phyloP scores from a whole-genome alignment of 805 yeast species.

The Candida silvicultrix region DNA sequence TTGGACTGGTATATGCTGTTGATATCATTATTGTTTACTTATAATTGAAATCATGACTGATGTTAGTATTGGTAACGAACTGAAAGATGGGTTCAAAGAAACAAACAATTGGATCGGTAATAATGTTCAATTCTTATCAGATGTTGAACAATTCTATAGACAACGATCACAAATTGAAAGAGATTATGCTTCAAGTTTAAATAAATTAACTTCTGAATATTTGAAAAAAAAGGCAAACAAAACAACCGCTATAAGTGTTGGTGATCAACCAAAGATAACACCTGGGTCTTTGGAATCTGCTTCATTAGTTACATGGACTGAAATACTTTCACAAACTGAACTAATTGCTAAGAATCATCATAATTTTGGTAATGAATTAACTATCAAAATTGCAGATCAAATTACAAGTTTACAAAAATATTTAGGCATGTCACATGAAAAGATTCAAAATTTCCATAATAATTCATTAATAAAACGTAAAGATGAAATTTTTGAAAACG shows the following conservation, averaged over 20 bases:
- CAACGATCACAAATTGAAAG: slow-evolving; percentile 79
- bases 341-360: slow-evolving; percentile 61
- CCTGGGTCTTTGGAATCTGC: slow-evolving; percentile 95
- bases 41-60: not conserved
- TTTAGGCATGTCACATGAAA: slow-evolving; percentile 46
- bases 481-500: slow-evolving; percentile 24
- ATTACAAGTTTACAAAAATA: slow-evolving; percentile 46
- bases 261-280: slow-evolving; percentile 83
- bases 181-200: slow-evolving; percentile 70
- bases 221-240: slow-evolving; percentile 70
- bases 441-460: slow-evolving; percentile 48
- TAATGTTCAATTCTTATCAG: slow-evolving; percentile 70
- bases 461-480: slow-evolving; percentile 44
- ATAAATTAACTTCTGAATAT: slow-evolving; percentile 57
- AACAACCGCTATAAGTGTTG: slow-evolving; percentile 71
- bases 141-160: slow-evolving; percentile 74
- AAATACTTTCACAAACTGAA: slow-evolving; percentile 79
- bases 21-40: too few species aligned
- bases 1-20: too few species aligned
- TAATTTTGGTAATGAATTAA: slow-evolving; percentile 54
- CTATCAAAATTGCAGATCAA: slow-evolving; percentile 54
- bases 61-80: slow-evolving; percentile 53
- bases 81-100: slow-evolving; percentile 72
- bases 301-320: slow-evolving; percentile 84
- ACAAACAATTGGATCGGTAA: slow-evolving; percentile 75